phyloP scores from a whole-genome alignment of 2,329 filamentous ascomycete genomes.

The Rutstroemia sp. region DNA sequence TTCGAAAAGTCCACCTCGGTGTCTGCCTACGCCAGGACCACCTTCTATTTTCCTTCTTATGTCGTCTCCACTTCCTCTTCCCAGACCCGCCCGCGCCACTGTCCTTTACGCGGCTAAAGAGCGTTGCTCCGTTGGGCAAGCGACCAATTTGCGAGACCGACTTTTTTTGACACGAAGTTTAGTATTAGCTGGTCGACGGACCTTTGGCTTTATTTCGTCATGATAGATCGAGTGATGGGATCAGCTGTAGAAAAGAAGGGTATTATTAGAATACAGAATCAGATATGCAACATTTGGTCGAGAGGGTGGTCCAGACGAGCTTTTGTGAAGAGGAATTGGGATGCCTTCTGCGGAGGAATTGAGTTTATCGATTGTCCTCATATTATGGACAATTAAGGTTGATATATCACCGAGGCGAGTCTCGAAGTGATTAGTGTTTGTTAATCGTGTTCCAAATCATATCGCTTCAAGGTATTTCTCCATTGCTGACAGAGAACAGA shows the following conservation, averaged over 20 bases:
- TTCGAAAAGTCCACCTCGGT: too few species aligned
- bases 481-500: too few species aligned
- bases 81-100: too few species aligned
- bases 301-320: background rate
- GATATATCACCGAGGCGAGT: background rate
- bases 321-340: background rate
- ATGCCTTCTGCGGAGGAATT: background rate
- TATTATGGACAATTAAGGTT: background rate
- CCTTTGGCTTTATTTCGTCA: too few species aligned
- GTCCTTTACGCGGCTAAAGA: too few species aligned
- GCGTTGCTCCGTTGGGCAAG: too few species aligned
- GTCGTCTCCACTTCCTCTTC: too few species aligned
- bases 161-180: background rate
- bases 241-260: background rate
- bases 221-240: background rate
- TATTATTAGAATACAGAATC: background rate
- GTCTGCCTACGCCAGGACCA: too few species aligned
- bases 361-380: background rate
- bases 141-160: background rate
- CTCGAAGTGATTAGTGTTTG: too few species aligned
- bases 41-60: too few species aligned
- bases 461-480: too few species aligned
- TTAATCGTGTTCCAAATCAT: too few species aligned
- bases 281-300: background rate
- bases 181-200: background rate